Conservation (phyloP, 2,329 filamentous ascomycete species). For the Apiospora pterosperma region DNA sequence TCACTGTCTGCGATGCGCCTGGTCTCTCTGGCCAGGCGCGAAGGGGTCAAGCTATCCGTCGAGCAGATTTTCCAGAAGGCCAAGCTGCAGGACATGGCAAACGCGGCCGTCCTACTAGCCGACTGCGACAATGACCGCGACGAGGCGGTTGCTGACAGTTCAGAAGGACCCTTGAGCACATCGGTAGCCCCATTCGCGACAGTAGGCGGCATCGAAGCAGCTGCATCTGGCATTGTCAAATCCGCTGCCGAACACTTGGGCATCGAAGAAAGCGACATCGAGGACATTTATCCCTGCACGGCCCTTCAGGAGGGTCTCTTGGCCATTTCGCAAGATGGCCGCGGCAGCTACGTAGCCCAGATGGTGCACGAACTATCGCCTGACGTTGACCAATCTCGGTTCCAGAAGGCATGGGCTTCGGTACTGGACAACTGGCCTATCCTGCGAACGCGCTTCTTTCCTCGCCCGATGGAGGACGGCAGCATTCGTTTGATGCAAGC, state of each 20-base stretch:
- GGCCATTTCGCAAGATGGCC: constrained; percentile 18
- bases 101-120: not conserved
- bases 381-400: constrained; percentile 8
- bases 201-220: not conserved
- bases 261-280: constrained; percentile 6
- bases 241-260: constrained; percentile 6
- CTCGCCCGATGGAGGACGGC: not conserved
- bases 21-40: constrained; percentile 11
- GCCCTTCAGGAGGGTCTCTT: constrained; percentile 27
- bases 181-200: not conserved
- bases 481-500: not conserved
- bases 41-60: not conserved
- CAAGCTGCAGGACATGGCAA: not conserved
- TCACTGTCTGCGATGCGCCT: constrained; percentile 34
- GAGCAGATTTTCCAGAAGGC: not conserved
- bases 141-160: not conserved
- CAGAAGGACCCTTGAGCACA: not conserved
- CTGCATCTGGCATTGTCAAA: not conserved
- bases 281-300: constrained; percentile 27
- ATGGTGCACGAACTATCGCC: constrained; percentile 8
- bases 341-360: constrained; percentile 21
- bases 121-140: no score
- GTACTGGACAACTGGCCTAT: not conserved
- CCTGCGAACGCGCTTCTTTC: not conserved
- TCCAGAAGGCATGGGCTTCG: constrained; percentile 12